Evolutionary conservation across 257 asterid genomes (phyloP), one percentile per base, ranked within the genome.

Genomic region (Primulina huaijiensis): DNA sequence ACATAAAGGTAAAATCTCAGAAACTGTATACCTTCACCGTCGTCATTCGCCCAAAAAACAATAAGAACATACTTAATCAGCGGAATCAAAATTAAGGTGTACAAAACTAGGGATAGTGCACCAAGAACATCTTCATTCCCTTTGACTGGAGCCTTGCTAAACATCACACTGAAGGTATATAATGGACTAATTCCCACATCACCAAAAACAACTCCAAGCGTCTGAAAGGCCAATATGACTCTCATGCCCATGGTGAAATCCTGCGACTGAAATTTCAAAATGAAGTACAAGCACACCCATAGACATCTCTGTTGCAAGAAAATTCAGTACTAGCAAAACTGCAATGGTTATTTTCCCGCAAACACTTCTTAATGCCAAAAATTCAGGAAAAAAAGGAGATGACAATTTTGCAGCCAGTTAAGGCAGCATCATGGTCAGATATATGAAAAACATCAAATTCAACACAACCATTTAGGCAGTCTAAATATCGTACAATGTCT

Each of bases 11-110:
- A 75, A 72, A 74, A 55, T 40, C n/a, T 52, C 63, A 62, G 72
- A 58, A 40, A 66, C 63, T 23, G 55, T 76, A 67, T 86, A 94
- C 99, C 99, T 94, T 94, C 98, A 78, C 99, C 99, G 64, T 94
- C 96, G 74, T 94, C 99, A 73, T 94, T 94, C 23, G 98, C 99
- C 98, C 97, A 94, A 40, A 94, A 95, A 79, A 94, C 97, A 75
- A 92, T 87, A 35, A 91, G 85, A 64, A 92, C 88, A 83, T 94
- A 94, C 76, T 94, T 94, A 83, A 94, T 79, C 74, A 94, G 79
- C 60, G 99, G 94, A 68, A 92, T 63, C 82, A 94, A 82, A 82
- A 94, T 86, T 78, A 94, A 80, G 58, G 97, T 92, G 84, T 94
- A 94, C 75, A 94, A 63, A 73, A 94, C 99, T 65, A 94, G 83